Percentiles rank a stretch among this genome's conserved stretches.
phyloP scores from a whole-genome alignment of 208 protist species.

The Naegleria gruberi region DNA sequence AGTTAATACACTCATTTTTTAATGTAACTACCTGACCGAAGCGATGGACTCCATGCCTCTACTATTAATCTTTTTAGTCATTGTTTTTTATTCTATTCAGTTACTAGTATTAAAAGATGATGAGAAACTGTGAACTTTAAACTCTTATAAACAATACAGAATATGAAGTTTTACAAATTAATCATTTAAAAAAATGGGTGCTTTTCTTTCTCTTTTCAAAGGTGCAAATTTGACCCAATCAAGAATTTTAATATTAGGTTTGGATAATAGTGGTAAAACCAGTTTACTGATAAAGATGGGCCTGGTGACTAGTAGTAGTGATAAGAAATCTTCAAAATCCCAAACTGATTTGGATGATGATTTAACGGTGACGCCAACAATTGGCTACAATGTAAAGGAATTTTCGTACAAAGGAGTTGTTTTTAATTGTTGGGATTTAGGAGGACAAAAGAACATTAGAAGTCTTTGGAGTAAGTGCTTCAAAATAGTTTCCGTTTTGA shows the following conservation, averaged over 20 bases:
- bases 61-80: too few relatives aligned
- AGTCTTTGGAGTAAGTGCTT: constrained; percentile 34
- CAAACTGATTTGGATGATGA: constrained; percentile 51
- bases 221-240: constrained; percentile 21
- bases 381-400: constrained; percentile 94
- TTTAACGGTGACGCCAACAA: constrained; percentile 89
- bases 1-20: neutral
- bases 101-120: too few relatives aligned
- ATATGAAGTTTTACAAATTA: too few relatives aligned
- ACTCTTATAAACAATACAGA: too few relatives aligned
- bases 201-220: neutral
- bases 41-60: too few relatives aligned
- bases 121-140: too few relatives aligned
- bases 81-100: too few relatives aligned
- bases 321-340: neutral
- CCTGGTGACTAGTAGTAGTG: neutral
- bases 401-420: constrained; percentile 92
- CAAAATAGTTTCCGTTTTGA: neutral
- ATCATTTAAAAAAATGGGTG: neutral
- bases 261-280: constrained; percentile 96
- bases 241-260: constrained; percentile 81
- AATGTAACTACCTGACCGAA: too few relatives aligned
- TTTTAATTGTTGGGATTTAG: constrained; percentile 91
- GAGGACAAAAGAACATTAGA: constrained; percentile 90
- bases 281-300: constrained; percentile 79